Evolutionary conservation across 2,329 filamentous ascomycete genomes (phyloP).

Genomic region (Trichoderma simmonsii): DNA sequence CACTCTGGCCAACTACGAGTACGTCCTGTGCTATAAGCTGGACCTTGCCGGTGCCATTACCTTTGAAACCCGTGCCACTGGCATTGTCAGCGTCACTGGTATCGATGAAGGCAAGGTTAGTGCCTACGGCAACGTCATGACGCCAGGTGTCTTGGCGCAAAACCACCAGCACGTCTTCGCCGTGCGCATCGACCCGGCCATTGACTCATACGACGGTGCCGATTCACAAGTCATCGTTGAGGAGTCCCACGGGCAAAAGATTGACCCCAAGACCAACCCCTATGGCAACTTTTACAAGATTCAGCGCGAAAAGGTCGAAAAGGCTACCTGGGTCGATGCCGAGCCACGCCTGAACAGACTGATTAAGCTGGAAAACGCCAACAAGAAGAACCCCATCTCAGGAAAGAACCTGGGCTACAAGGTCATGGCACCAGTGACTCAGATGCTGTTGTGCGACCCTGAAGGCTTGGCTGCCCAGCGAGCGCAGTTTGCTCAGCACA

Average conservation of each 20-base stretch:
- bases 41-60: conserved; percentile 60
- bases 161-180: conserved; percentile 71
- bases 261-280: conserved; percentile 54
- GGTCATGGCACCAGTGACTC: conserved; percentile 43
- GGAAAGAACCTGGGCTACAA: conserved; percentile 51
- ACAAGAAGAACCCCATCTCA: conserved; percentile 45
- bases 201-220: conserved; percentile 47
- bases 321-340: conserved; percentile 49
- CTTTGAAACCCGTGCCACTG: conserved; percentile 63
- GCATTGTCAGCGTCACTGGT: conserved; percentile 59
- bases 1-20: conserved; percentile 70
- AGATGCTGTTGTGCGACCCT: conserved; percentile 46
- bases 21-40: conserved; percentile 52
- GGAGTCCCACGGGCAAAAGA: conserved; percentile 36
- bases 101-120: conserved; percentile 53
- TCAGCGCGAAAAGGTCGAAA: conserved; percentile 44
- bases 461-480: conserved; percentile 42
- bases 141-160: conserved; percentile 61
- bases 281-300: conserved; percentile 60
- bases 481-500: conserved; percentile 45
- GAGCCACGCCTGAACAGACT: conserved; percentile 51
- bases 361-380: conserved; percentile 48
- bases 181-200: conserved; percentile 61
- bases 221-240: conserved; percentile 49
- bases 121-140: conserved; percentile 60